A percentile compares a stretch with the other conserved stretches of the same genome.
phyloP scores from a whole-genome alignment of 2,329 filamentous ascomycete species.

The Cercospora nicotianae region DNA sequence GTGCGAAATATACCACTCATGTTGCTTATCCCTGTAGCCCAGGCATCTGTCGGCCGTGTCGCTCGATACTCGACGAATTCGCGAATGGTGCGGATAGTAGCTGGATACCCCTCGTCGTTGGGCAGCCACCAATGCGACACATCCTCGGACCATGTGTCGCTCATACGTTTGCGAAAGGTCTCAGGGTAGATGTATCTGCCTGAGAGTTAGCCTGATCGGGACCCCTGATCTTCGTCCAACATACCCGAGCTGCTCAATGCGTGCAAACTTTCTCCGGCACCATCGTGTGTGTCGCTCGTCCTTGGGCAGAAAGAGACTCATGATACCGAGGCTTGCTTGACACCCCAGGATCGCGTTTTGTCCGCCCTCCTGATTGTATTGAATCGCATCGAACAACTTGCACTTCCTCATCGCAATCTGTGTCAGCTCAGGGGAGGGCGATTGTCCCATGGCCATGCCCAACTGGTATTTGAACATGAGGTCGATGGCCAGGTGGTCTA shows the following conservation, averaged over 20 bases:
- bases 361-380: slow-evolving; percentile 68
- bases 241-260: slow-evolving; percentile 77
- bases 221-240: slow-evolving; percentile 33
- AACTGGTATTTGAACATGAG: slow-evolving; percentile 80
- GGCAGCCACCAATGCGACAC: slow-evolving; percentile 88
- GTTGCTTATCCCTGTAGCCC: slow-evolving; percentile 33
- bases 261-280: slow-evolving; percentile 75
- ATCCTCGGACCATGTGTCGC: slow-evolving; percentile 70
- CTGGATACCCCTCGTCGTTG: slow-evolving; percentile 71
- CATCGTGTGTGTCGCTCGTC: slow-evolving; percentile 73
- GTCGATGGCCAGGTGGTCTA: slow-evolving; percentile 76
- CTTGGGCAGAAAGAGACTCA: slow-evolving; percentile 75
- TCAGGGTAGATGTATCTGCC: slow-evolving; percentile 78
- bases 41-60: slow-evolving; percentile 30
- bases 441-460: slow-evolving; percentile 54
- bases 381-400: slow-evolving; percentile 76
- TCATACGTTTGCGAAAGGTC: slow-evolving; percentile 72
- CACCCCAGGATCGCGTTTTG: slow-evolving; percentile 69
- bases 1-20: slow-evolving; percentile 44
- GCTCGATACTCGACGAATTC: slow-evolving; percentile 61
- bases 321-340: slow-evolving; percentile 74
- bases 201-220: background rate
- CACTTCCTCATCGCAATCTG: slow-evolving; percentile 68
- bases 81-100: slow-evolving; percentile 73
- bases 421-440: slow-evolving; percentile 56